phyloP scores from a whole-genome alignment of 441 rosid species.

The Lepidium campestre region DNA sequence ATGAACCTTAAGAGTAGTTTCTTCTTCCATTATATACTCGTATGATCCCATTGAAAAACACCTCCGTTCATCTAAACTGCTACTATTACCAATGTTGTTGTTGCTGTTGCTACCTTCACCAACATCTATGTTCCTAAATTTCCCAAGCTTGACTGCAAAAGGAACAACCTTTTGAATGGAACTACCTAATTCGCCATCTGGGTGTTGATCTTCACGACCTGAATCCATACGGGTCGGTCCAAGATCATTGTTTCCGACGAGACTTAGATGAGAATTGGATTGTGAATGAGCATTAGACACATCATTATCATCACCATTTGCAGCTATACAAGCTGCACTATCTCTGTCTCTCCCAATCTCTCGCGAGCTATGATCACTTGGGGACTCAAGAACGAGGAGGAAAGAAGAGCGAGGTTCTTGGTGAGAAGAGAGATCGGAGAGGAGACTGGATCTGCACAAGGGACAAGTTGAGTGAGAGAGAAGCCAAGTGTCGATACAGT shows the following conservation, averaged over 20 bases:
- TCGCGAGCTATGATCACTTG: slow-evolving; percentile 65
- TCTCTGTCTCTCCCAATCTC: slow-evolving; percentile 54
- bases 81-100: slow-evolving; percentile 30
- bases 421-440: slow-evolving; percentile 56
- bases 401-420: slow-evolving; percentile 46
- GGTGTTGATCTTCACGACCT: slow-evolving; percentile 27
- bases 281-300: slow-evolving; percentile 15
- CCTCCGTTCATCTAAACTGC: slow-evolving; percentile 52
- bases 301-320: slow-evolving; percentile 33
- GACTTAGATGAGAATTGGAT: slow-evolving; percentile 36
- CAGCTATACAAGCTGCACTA: slow-evolving; percentile 13
- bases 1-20: slow-evolving; percentile 63
- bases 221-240: slow-evolving; percentile 40
- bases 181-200: slow-evolving; percentile 31
- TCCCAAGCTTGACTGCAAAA: slow-evolving; percentile 75
- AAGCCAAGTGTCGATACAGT: slow-evolving; percentile 95
- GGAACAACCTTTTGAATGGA: slow-evolving; percentile 55
- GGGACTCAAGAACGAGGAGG: slow-evolving; percentile 85
- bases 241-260: slow-evolving; percentile 34
- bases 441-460: slow-evolving; percentile 64
- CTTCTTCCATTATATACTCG: slow-evolving; percentile 84
- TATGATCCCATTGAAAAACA: slow-evolving; percentile 94
- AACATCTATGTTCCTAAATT: slow-evolving; percentile 57
- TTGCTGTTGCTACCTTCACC: slow-evolving; percentile 40
- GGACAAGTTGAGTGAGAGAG: slow-evolving; percentile 99